Percentiles rank a stretch among this genome's conserved stretches.
Conservation (phyloP, 768 basidiomycete genomes). For the Lentinula raphanica region DNA sequence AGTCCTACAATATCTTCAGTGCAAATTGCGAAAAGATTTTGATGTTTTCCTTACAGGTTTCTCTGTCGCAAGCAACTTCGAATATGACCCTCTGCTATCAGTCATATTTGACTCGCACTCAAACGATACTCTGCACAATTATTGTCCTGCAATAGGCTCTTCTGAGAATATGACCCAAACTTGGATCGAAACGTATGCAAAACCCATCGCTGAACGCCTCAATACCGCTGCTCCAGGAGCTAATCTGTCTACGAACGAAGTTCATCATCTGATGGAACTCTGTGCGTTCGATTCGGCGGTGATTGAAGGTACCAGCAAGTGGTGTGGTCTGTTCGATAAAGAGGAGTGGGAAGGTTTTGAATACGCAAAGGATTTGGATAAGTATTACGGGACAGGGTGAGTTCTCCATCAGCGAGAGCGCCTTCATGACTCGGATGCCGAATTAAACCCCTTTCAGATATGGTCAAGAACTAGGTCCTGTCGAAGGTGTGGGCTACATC, state of each 20-base stretch:
- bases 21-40: too few relatives aligned
- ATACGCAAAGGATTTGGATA: constrained; percentile 67
- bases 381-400: constrained; percentile 75
- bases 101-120: constrained; percentile 47
- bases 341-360: constrained; percentile 65
- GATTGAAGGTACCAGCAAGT: constrained; percentile 46
- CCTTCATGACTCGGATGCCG: too few relatives aligned
- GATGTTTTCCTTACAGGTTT: constrained; percentile 61
- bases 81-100: constrained; percentile 42
- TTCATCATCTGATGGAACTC: constrained; percentile 58
- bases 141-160: constrained; percentile 51
- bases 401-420: too few relatives aligned
- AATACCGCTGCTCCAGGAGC: constrained; percentile 60
- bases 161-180: constrained; percentile 35
- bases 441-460: too few relatives aligned
- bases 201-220: constrained; percentile 52
- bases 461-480: constrained; percentile 62
- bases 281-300: constrained; percentile 78
- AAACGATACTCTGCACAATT: constrained; percentile 67
- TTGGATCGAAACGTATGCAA: constrained; percentile 55
- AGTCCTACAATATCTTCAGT: neutral
- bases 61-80: constrained; percentile 42
- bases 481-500: constrained; percentile 83
- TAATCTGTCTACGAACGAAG: constrained; percentile 48
- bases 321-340: constrained; percentile 63